Conservation (phyloP, 1,284 basidiomycete genomes). For the Phlebopus sp. region DNA sequence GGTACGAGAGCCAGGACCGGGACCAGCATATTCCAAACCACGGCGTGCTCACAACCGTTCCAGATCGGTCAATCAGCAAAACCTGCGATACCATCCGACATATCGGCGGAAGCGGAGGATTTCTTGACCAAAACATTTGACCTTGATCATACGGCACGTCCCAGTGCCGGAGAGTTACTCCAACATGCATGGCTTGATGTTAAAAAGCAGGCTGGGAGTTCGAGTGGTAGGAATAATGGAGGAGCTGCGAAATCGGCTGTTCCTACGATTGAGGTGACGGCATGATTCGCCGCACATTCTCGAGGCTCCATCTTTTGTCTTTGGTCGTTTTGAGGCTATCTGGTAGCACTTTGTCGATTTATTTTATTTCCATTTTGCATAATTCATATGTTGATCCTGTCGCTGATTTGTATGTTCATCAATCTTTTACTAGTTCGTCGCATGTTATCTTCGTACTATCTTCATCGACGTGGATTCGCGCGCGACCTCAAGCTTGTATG, state of each 20-base stretch:
- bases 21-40: conserved; percentile 87
- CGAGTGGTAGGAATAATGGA: conserved; percentile 10
- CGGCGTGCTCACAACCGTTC: background rate
- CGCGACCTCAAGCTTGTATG: no score
- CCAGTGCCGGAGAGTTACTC: conserved; percentile 74
- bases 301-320: background rate
- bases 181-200: conserved; percentile 69
- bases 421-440: no score
- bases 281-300: conserved; percentile 13
- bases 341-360: background rate
- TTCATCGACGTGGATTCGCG: no score
- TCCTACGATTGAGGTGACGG: conserved; percentile 31
- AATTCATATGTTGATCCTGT: no score
- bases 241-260: conserved; percentile 11
- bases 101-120: conserved; percentile 80
- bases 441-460: no score
- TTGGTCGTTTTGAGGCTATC: background rate
- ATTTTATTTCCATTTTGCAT: conserved; percentile 1
- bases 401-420: no score
- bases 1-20: conserved; percentile 40
- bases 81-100: conserved; percentile 85
- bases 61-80: conserved; percentile 87
- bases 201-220: conserved; percentile 33
- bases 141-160: conserved; percentile 79
- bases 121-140: conserved; percentile 87